A percentile compares a stretch with the other conserved stretches of the same genome.
Evolutionary conservation across 345 rosid genomes (phyloP).

Genomic region (Arabidopsis arenosa): DNA sequence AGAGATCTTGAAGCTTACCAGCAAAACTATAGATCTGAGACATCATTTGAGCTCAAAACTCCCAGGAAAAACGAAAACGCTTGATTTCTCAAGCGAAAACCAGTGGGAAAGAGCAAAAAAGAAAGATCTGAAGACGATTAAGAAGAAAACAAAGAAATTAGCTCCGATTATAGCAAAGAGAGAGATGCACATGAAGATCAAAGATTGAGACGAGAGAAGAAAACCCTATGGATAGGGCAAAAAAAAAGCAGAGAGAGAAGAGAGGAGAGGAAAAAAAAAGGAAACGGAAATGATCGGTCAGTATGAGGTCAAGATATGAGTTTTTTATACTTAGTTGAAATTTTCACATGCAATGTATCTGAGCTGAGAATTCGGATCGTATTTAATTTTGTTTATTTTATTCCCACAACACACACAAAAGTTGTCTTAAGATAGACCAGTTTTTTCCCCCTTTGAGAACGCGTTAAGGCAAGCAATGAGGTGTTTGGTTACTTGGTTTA

Average conservation of each 20-base stretch:
- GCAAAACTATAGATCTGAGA: constrained; percentile 66
- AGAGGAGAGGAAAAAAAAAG: constrained; percentile 48
- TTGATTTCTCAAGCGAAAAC: constrained; percentile 56
- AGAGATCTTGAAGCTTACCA: constrained; percentile 50
- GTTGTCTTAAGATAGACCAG: constrained; percentile 7
- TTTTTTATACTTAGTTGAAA: constrained; percentile 43
- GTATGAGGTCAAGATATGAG: constrained; percentile 35
- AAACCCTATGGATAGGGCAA: constrained; percentile 94
- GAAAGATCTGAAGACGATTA: constrained; percentile 48
- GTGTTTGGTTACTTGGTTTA: constrained; percentile 12
- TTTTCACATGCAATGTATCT: constrained; percentile 75
- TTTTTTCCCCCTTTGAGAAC: not conserved
- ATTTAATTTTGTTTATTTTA: constrained; percentile 43
- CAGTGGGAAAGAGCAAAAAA: constrained; percentile 86
- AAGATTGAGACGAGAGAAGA: constrained; percentile 19
- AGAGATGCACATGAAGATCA: constrained; percentile 40
- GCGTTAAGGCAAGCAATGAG: constrained; percentile 31
- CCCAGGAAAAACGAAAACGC: constrained; percentile 54
- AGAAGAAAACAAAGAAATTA: constrained; percentile 23
- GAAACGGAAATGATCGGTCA: constrained; percentile 32
- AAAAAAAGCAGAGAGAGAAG: constrained; percentile 39
- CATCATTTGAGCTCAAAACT: constrained; percentile 68
- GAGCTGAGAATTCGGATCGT: constrained; percentile 46
- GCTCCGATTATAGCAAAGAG: constrained; percentile 12
- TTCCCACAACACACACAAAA: constrained; percentile 6